phyloP scores from a whole-genome alignment of 179 eudicot genomes.

The Beta macrorhiza region DNA sequence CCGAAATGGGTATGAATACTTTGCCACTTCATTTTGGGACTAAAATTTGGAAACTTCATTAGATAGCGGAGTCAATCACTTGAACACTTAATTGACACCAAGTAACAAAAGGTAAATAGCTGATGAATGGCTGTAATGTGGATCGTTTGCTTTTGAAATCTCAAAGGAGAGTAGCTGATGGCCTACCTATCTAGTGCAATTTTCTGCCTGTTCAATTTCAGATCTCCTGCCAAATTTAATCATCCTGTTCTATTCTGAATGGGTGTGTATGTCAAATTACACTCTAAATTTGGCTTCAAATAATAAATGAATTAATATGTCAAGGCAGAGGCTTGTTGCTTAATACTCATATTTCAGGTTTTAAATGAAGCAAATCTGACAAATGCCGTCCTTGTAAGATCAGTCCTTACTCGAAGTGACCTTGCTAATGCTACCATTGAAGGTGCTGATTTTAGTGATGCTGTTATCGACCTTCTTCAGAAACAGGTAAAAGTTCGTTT shows the following conservation, averaged over 20 bases:
- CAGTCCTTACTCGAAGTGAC: slow-evolving; percentile 96
- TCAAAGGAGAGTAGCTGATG: not conserved
- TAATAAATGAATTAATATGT: not conserved
- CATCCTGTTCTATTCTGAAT: not conserved
- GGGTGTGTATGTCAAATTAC: too few species aligned
- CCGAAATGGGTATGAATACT: too few species aligned
- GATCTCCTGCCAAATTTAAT: not conserved
- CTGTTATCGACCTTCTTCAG: slow-evolving; percentile 78
- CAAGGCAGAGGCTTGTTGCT: not conserved
- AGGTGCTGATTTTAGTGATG: slow-evolving; percentile 97
- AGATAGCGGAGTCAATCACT: too few species aligned
- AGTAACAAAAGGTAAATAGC: too few species aligned
- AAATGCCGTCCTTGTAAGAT: slow-evolving; percentile 76
- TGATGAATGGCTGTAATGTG: not conserved
- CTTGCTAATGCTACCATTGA: slow-evolving; percentile 86
- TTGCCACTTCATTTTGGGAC: too few species aligned
- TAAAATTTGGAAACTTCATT: too few species aligned
- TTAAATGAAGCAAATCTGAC: slow-evolving; percentile 91
- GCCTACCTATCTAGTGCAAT: not conserved
- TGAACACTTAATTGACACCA: too few species aligned
- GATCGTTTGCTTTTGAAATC: not conserved
- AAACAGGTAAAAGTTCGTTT: slow-evolving; percentile 59
- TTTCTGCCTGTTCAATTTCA: not conserved
- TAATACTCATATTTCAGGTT: slow-evolving; percentile 42
- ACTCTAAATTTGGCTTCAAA: not conserved